Percentiles rank a stretch among this genome's conserved stretches.
Evolutionary conservation across 192 early-diverging fungal species (phyloP).

Genomic region (Jimgerdemannia lactiflua): DNA sequence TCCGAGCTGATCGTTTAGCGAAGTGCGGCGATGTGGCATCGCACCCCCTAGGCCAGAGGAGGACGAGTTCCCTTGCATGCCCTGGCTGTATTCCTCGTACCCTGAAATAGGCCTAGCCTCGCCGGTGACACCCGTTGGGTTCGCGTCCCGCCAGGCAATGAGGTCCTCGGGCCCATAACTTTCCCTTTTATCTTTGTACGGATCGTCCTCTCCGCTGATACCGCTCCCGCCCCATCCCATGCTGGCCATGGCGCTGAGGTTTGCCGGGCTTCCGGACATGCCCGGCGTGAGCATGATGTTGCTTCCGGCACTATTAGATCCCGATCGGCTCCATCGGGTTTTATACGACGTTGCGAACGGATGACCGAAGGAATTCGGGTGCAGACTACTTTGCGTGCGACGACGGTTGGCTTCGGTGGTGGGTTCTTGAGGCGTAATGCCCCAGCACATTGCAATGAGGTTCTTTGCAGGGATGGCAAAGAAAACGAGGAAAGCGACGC

Average conservation of each 20-base stretch:
- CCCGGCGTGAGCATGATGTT: not conserved
- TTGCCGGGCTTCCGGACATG: not conserved
- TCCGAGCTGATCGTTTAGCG: not conserved
- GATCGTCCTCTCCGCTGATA: not conserved
- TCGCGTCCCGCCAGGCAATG: not conserved
- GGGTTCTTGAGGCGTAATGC: conserved; percentile 14
- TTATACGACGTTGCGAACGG: not conserved
- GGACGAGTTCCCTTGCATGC: no score
- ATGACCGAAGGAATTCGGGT: not conserved
- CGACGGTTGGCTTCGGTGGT: not conserved
- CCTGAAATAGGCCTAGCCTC: not conserved
- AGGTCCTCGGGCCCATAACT: not conserved
- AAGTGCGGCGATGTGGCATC: not conserved
- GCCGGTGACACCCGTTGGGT: no score
- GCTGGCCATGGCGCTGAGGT: not conserved
- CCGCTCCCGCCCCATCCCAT: not conserved
- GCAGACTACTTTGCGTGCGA: not conserved
- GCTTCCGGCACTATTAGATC: not conserved
- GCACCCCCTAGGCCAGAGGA: not conserved
- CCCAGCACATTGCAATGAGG: conserved; percentile 12
- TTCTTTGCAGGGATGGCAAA: conserved; percentile 31
- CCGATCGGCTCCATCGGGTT: not conserved
- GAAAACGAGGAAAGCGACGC: conserved; percentile 34
- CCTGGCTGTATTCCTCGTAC: not conserved
- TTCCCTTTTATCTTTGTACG: not conserved